phyloP scores from a whole-genome alignment of 2,329 filamentous ascomycete species.

The Cladophialophora exuberans region DNA sequence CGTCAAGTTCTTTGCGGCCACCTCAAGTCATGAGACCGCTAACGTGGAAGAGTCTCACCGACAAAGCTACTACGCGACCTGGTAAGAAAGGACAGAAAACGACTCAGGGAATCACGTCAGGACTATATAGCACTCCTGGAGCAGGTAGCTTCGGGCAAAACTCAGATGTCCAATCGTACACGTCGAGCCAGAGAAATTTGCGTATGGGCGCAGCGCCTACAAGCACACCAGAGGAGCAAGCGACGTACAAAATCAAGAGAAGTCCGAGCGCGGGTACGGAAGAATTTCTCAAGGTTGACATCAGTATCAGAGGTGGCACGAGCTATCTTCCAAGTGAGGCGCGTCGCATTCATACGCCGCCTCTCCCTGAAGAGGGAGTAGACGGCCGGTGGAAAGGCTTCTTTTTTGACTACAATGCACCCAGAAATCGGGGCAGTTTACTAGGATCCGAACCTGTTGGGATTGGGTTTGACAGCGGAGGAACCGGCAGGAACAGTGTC shows the following conservation, averaged over 20 bases:
- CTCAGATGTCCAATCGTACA: constrained; percentile 23
- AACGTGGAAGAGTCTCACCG: constrained; percentile 14
- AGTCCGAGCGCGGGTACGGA: constrained; percentile 33
- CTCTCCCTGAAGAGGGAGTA: constrained; percentile 27
- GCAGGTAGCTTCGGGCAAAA: constrained; percentile 11
- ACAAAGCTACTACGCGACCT: constrained; percentile 10
- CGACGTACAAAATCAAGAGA: constrained; percentile 34
- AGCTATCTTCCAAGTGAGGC: constrained; percentile 36
- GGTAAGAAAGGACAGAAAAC: constrained; percentile 1
- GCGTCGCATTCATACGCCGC: constrained; percentile 34
- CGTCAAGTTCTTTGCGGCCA: constrained; percentile 2
- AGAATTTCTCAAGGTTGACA: constrained; percentile 35
- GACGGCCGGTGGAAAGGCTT: constrained; percentile 28
- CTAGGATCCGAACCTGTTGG: not conserved
- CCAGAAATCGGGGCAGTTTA: constrained; percentile 3
- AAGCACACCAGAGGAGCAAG: constrained; percentile 32
- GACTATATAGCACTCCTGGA: not conserved
- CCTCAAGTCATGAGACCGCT: constrained; percentile 13
- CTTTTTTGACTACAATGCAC: constrained; percentile 35
- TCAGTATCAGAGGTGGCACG: constrained; percentile 33
- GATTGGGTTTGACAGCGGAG: not conserved
- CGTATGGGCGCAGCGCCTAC: constrained; percentile 28
- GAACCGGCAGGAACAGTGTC: constrained; percentile 1
- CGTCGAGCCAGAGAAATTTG: constrained; percentile 29
- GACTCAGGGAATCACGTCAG: constrained; percentile 14